Evolutionary conservation across 2,329 filamentous ascomycete species (phyloP), one percentile per base, ranked within the genome.

Genomic region (Penicillium capsulatum): DNA sequence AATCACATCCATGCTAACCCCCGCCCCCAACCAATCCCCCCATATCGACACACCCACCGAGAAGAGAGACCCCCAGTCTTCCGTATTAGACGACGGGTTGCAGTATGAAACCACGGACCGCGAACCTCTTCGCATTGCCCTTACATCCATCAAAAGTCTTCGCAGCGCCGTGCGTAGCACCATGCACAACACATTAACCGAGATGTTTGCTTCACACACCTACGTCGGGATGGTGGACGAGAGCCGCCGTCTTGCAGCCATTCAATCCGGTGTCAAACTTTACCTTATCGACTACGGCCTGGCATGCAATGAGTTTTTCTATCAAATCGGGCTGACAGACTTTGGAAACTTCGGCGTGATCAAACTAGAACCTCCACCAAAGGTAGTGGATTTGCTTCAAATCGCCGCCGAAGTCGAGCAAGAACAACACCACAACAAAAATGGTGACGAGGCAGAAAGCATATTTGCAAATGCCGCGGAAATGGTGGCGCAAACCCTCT

Each of bases 171-270:
- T 97, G 10, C 83, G 90, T 14, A 82, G 87, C 24, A 74, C 80
- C 3, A 87, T 90, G 73, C 89, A 98, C 65, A 80, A 83, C 51
- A 84, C 84, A 37, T 74, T 98, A 26, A 94, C 87, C 0, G 89
- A 96, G 42, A 80, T 92, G 10, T 86, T 97, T 54, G 81, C 86
- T 9, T 82, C 81, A 14, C 89, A 94, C 60, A 95, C 87, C 1
- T 98, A 96, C 62, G 86, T 98, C 33, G 92, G 92, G 2, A 74
- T 98, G 17, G 87, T 97, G 1, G 92, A 98, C 58, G 85, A 91
- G 57, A 78, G 76, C 28, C 83, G 88, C 34, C 85, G 92, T 8
- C 79, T 98, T 9, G 90, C 83, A n/a, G 89, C 92, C 11, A 85
- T 98, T 26, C 92, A 98, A 66, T 83, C 86, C 24, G 92, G 91